Conservation (phyloP, 2,329 filamentous ascomycete species). For the Biscogniauxia marginata region DNA sequence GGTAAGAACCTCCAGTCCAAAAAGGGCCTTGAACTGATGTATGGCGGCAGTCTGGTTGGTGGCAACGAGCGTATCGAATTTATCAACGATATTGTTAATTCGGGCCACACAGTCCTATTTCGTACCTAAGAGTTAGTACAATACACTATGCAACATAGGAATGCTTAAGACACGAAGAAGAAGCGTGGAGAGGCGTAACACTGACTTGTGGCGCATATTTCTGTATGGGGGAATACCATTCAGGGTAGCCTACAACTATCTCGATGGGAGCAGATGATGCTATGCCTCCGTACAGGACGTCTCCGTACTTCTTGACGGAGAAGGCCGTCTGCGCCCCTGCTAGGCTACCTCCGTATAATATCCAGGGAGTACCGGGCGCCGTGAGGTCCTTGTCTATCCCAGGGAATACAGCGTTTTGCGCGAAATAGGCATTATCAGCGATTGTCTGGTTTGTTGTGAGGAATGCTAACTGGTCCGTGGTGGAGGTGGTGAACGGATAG, state of each 20-base stretch:
- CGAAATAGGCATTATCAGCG: conserved; percentile 52
- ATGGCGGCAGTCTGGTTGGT: conserved; percentile 42
- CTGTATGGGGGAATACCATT: conserved; percentile 51
- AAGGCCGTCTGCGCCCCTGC: conserved; percentile 36
- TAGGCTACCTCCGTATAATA: conserved; percentile 32
- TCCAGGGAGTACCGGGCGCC: conserved; percentile 41
- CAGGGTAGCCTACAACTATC: conserved; percentile 42
- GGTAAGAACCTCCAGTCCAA: conserved; percentile 44
- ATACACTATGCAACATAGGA: not conserved
- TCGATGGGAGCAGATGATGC: conserved; percentile 44
- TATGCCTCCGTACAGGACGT: conserved; percentile 48
- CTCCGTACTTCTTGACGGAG: conserved; percentile 44
- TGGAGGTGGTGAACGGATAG: conserved; percentile 46
- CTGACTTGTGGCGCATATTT: conserved; percentile 43
- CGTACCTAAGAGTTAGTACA: not conserved
- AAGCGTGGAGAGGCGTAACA: not conserved
- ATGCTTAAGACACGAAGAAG: too few relatives aligned
- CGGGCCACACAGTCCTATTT: conserved; percentile 44
- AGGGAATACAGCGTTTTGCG: conserved; percentile 44
- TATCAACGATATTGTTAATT: conserved; percentile 48
- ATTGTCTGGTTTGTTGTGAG: conserved; percentile 52
- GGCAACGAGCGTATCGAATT: conserved; percentile 46
- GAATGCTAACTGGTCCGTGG: conserved; percentile 48
- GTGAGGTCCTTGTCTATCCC: conserved; percentile 41
- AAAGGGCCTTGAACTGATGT: conserved; percentile 45